These are phyloP conservation scores for Sisymbrium altissimum DNA, from an alignment of 345 rosid species.

Conservation along the genomic window DNA sequence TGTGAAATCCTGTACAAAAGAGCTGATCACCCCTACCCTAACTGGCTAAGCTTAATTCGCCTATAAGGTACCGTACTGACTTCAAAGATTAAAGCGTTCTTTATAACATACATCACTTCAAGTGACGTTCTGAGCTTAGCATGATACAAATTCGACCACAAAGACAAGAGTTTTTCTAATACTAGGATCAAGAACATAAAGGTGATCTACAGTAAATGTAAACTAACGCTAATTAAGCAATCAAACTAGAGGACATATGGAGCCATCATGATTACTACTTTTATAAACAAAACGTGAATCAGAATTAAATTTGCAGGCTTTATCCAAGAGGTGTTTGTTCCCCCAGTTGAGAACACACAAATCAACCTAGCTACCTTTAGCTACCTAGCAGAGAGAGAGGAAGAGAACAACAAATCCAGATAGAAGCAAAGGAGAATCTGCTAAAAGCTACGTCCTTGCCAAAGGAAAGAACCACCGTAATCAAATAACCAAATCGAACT, in stretches of 20 bases:
- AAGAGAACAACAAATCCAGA: constrained; percentile 10
- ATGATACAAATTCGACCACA: neutral
- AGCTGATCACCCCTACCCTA: neutral
- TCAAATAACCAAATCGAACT: constrained; percentile 13
- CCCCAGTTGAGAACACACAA: constrained; percentile 3
- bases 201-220: constrained; percentile 4
- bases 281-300: constrained; percentile 7
- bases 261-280: neutral
- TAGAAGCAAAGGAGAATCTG: neutral
- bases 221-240: neutral
- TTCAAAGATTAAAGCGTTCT: neutral
- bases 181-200: neutral
- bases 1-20: neutral
- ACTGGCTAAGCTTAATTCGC: neutral
- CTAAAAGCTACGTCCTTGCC: neutral
- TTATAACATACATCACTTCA: neutral
- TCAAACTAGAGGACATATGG: neutral
- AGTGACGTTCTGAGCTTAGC: neutral
- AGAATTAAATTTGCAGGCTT: neutral
- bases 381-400: neutral
- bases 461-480: constrained; percentile 5
- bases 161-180: neutral
- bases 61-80: neutral
- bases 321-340: neutral
- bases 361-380: constrained; percentile 1